Evolutionary conservation across 2,329 filamentous ascomycete species (phyloP), one percentile per base, ranked within the genome.

Genomic region (Penicillium sp.): DNA sequence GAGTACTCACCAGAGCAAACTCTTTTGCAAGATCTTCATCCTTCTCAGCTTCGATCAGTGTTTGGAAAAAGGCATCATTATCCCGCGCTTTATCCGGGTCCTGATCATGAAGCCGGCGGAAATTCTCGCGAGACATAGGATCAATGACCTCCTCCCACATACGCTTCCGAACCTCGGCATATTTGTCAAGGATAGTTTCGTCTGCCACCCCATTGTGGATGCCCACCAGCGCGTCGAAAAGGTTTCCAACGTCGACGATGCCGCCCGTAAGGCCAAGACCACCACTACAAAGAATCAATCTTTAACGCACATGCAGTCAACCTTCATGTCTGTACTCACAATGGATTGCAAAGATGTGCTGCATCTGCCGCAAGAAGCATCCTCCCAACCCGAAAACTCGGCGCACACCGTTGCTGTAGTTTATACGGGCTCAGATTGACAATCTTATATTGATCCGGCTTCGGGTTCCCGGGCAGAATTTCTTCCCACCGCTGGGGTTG

Each of bases 221-320:
- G 1, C 74, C 75, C 8, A 68, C 64, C 9, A 86, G 74, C 60
- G 83, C 85, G 59, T 87, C 83, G 52, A 78, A 83, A 6, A 87
- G 74, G 0, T 82, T 81, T 10, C 81, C 83, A 2, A 84, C 77
- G 58, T 86, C 84, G n/a, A 83, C 81, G 49, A 87, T 82, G 0
- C 84, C 84, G 6, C 83, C 83, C 0, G 83, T 86, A 45, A 86
- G 78, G 1, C 84, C 84, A 15, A 86, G 71, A 0, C 84, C 84
- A 42, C 84, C 84, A 68, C 79, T 65, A 41, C 9, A 48, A 23
- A 15, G 28, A 29, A 29, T 10, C 21, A 31, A 21, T 31, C 15
- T 1, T 28, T n/a, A 24, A 15, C 21, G 21, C 38, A 18, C 7
- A 8, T 12, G 3, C 8, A 34, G 13, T 9, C 34, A 38, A 12